Evolutionary conservation across 345 rosid genomes (phyloP).

Genomic region (Melastoma malabathricum): DNA sequence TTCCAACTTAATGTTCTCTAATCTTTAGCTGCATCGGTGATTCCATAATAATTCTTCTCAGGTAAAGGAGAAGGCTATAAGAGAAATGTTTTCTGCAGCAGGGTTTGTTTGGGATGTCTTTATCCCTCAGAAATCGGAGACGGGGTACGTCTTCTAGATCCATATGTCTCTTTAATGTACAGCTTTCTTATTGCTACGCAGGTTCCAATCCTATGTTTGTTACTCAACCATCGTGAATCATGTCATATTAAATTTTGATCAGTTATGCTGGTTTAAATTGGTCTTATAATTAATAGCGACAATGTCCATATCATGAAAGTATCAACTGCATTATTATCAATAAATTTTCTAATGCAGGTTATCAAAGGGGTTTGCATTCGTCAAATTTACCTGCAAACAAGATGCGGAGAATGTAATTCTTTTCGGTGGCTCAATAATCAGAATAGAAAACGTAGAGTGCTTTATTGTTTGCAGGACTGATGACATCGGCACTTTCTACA

Average conservation of each 20-base stretch:
- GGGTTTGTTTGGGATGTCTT: constrained; percentile 92
- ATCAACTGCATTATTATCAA: neutral
- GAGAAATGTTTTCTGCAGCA: constrained; percentile 46
- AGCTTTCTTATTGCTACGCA: neutral
- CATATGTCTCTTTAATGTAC: neutral
- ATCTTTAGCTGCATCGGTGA: constrained; percentile 4
- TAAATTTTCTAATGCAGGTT: constrained; percentile 36
- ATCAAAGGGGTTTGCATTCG: constrained; percentile 89
- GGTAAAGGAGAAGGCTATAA: constrained; percentile 57
- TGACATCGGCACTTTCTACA: constrained; percentile 17
- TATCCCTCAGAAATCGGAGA: constrained; percentile 57
- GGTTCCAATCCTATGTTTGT: too few species aligned
- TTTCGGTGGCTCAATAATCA: neutral
- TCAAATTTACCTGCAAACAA: constrained; percentile 77
- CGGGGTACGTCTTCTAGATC: constrained; percentile 39
- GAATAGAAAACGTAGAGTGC: neutral
- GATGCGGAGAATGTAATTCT: constrained; percentile 73
- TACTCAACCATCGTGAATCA: too few species aligned
- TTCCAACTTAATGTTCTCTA: constrained; percentile 5
- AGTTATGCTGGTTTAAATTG: too few species aligned
- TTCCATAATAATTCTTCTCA: constrained; percentile 25
- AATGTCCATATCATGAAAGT: too few species aligned
- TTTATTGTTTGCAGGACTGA: neutral
- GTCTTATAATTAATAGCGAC: too few species aligned
- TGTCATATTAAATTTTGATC: too few species aligned